These are phyloP conservation scores for Teratosphaeria viscida DNA, from an alignment of 2,329 filamentous ascomycete species.

Conservation along the genomic window DNA sequence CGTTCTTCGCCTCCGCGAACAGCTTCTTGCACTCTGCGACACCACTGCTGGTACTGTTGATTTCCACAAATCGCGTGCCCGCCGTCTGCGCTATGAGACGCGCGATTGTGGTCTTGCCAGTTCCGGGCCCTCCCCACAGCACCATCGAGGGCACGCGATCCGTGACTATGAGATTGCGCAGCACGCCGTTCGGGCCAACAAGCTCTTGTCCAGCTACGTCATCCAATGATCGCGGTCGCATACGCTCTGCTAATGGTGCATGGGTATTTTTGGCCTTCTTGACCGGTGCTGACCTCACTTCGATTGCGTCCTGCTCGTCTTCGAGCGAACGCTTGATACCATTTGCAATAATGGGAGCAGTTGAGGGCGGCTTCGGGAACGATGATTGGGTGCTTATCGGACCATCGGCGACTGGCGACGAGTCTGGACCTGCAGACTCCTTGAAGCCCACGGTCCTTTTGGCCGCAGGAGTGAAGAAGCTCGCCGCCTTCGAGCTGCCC, in stretches of 20 bases:
- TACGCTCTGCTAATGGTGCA: constrained; percentile 83
- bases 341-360: constrained; percentile 9
- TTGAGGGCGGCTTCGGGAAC: constrained; percentile 9
- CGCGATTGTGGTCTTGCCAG: constrained; percentile 85
- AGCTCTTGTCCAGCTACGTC: constrained; percentile 87
- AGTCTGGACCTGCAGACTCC: constrained; percentile 10
- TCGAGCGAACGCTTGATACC: constrained; percentile 19
- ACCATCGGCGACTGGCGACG: background rate
- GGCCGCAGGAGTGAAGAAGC: constrained; percentile 44
- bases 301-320: constrained; percentile 7
- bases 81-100: constrained; percentile 76
- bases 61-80: constrained; percentile 81
- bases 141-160: constrained; percentile 90
- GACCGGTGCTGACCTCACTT: constrained; percentile 22
- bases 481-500: constrained; percentile 30
- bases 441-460: constrained; percentile 27
- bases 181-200: constrained; percentile 71
- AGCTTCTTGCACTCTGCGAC: constrained; percentile 88
- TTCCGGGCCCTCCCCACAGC: constrained; percentile 74
- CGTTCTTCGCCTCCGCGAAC: constrained; percentile 72
- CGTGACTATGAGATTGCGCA: constrained; percentile 76
- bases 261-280: constrained; percentile 60
- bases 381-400: background rate
- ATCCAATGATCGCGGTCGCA: constrained; percentile 75
- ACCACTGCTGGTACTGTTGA: constrained; percentile 83